Evolutionary conservation across 371 early-diverging fungal genomes (phyloP).

Genomic region (Dinochytrium kinnereticum): DNA sequence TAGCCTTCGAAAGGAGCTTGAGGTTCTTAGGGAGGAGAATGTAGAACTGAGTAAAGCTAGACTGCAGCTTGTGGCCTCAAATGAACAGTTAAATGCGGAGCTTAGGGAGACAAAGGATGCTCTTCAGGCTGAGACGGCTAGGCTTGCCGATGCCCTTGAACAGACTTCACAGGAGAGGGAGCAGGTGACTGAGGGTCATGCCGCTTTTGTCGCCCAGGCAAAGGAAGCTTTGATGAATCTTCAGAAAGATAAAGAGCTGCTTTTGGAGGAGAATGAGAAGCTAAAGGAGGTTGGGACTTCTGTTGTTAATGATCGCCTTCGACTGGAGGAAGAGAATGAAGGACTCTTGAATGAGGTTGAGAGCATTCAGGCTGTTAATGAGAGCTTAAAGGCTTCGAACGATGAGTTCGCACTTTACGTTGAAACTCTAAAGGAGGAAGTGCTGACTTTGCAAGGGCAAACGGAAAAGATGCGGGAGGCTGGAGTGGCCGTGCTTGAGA

Average conservation of each 20-base stretch:
- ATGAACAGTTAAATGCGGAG: too few species aligned
- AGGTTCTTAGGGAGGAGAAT: too few species aligned
- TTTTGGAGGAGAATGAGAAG: conserved; percentile 1
- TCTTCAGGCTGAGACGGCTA: background rate
- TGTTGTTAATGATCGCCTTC: background rate
- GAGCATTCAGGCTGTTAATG: background rate
- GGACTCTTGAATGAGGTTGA: background rate
- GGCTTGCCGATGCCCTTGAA: background rate
- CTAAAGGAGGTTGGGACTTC: background rate
- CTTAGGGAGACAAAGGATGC: too few species aligned
- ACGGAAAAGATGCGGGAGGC: conserved; percentile 25
- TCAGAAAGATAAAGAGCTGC: background rate
- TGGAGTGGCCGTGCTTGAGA: conserved; percentile 12
- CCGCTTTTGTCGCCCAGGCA: background rate
- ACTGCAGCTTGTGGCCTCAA: too few species aligned
- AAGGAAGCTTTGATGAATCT: background rate
- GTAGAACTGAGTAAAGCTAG: too few species aligned
- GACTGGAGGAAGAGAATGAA: background rate
- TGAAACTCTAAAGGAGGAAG: background rate
- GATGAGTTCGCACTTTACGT: background rate
- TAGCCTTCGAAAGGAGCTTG: too few species aligned
- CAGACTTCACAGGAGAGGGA: background rate
- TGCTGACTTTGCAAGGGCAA: background rate
- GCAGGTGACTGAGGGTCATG: background rate
- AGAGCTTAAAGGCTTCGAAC: background rate